These are phyloP conservation scores for Croton setiger DNA, from an alignment of 441 rosid species.

Conservation along the genomic window DNA sequence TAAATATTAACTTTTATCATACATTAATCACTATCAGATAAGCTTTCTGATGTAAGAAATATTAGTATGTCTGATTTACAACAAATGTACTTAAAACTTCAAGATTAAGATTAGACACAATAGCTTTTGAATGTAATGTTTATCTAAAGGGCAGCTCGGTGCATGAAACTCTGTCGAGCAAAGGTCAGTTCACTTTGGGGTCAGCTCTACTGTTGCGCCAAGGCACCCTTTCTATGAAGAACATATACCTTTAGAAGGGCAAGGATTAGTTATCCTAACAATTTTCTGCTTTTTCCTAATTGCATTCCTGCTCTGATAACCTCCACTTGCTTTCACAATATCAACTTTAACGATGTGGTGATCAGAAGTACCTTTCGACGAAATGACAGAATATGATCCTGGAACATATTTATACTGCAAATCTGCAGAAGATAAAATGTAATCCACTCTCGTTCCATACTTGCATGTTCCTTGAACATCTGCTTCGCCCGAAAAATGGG, in stretches of 20 bases:
- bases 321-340: constrained; percentile 31
- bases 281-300: constrained; percentile 35
- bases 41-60: neutral
- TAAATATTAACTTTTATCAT: too few relatives aligned
- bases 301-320: constrained; percentile 23
- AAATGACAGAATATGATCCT: constrained; percentile 75
- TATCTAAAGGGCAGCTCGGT: neutral
- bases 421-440: constrained; percentile 58
- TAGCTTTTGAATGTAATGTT: neutral
- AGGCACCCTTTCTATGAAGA: too few relatives aligned
- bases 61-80: constrained; percentile 7
- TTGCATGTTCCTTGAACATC: constrained; percentile 44
- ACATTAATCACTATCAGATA: neutral
- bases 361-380: constrained; percentile 93
- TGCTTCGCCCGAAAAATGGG: constrained; percentile 10
- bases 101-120: neutral
- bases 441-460: constrained; percentile 83
- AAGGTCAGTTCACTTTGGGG: too few relatives aligned
- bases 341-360: constrained; percentile 90
- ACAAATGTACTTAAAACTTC: neutral
- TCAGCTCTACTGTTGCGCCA: too few relatives aligned
- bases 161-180: too few relatives aligned
- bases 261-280: constrained; percentile 31
- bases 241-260: constrained; percentile 34
- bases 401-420: constrained; percentile 63